Base-by-base conservation (phyloP, 768 basidiomycete genomes). In the Gloeopeniophorella convolvens region DNA sequence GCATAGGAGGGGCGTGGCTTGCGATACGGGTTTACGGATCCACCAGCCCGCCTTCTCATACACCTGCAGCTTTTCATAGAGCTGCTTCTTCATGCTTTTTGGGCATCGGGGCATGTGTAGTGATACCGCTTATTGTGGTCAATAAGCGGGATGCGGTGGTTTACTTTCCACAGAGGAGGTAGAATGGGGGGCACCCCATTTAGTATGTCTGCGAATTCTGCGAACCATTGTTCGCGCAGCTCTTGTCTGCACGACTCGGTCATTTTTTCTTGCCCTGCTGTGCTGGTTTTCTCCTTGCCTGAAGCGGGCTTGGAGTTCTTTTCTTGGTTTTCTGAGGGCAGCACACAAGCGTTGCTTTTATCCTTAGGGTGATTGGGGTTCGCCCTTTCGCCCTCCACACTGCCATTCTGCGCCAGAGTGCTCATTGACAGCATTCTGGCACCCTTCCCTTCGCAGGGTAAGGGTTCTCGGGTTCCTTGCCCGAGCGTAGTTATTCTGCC, bases 91-190 rank as follows among this genome's bases (percentile, higher is more conserved):
- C 6, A 64, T 50, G 0, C 61, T 60, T 20, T 70, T 66, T 2
- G 68, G 68, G 43, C 75, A 77, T 10, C 56, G 26, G 2, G 65
- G 64, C 1, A 63, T 63, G 5, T 62, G 70, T 69, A 75, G 0
- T 56, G 54, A 43, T 72, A 72, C 0, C 62, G 42, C 41, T 64
- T 63, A 4, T 33, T 40, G 31, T 62, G 57, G 35, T 71, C 67
- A 23, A 64, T 65, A 0, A 71, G 27, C 0, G 66, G 67, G 5
- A 72, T 72, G 1, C 34, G 36, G 53, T 72, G 67, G 45, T 71
- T 72, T 16, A 72, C 67, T 0, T 41, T 64, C 0, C 69, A 20
- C 4, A 66, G 37, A 1, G 64, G 64, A 0, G 63, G 65, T n/a
- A 66, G 34, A 0, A 56, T 50, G 15, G 65, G 50, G 30, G 58